Base-by-base conservation (phyloP, 2,329 filamentous ascomycete genomes). In the Alternaria solani region DNA sequence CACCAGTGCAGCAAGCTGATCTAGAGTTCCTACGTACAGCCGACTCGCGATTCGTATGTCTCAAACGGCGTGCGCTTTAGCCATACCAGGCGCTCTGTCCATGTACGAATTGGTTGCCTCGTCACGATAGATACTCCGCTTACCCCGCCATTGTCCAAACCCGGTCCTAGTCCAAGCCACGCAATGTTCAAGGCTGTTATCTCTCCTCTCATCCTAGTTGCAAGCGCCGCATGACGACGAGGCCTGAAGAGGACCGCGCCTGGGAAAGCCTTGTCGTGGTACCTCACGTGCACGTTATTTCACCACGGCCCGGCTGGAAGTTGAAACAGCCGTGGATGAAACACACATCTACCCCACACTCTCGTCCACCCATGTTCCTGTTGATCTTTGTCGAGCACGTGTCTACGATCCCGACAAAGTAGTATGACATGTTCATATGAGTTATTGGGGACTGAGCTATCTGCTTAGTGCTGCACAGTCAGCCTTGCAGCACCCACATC, bases 121-220 rank as follows among this genome's bases (percentile, higher is more conserved):
- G 34, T 55, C 43, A 55, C n/a, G 23, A 55, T 23, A 46, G 16
- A 47, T 32, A 39, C 30, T 46, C 41, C 36, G n/a, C 47, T 48
- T 58, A 59, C 57, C 57, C 57, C 56, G 43, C 56, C 51, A 34
- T 42, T 2, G 14, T 34, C 56, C 51, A 47, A 30, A 18, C 41
- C 55, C 47, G 42, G 52, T 14, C 26, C 26, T 32, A 26, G 34
- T 5, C 46, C 18, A 51, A 51, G 57, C 52, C 57, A 55, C 39
- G 30, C 43, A 9, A 14, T 23, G 14, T 28, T 23, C 23, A 41
- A 43, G 43, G 18, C 43, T 38, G 25, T 55, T 30, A 52, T 49
- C 48, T 41, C 18, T 18, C 8, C 48, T 41, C 18, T 18, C 8
- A 9, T 18, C 39, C 23, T 41, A 14, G 39, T 23, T 2, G 18